phyloP scores from a whole-genome alignment of 805 yeast genomes.

The Candida coquimbonensis region DNA sequence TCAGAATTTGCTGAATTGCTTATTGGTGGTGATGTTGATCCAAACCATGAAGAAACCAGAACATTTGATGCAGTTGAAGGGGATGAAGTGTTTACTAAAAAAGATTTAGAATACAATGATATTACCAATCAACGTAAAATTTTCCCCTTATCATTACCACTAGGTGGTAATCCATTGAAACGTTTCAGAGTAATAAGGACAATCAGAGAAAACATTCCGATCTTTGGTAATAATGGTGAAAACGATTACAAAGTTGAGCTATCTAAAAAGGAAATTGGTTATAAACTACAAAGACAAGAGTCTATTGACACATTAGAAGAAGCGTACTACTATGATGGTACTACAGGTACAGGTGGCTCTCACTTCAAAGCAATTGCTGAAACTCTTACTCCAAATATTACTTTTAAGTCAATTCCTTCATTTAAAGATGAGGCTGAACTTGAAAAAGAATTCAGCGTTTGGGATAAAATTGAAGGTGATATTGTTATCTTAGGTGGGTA shows the following conservation, averaged over 20 bases:
- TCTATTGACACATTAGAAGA: conserved; percentile 60
- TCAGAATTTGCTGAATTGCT: conserved; percentile 9
- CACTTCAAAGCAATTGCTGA: conserved; percentile 64
- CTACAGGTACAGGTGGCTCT: conserved; percentile 55
- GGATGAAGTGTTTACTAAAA: conserved; percentile 13
- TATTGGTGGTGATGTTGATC: conserved; percentile 37
- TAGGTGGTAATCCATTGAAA: conserved; percentile 27
- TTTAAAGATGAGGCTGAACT: conserved; percentile 12
- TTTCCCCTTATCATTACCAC: conserved; percentile 32
- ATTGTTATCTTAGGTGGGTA: conserved; percentile 82
- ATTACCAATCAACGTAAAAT: conserved; percentile 24
- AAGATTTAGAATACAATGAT: conserved; percentile 11
- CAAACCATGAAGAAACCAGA: too few species aligned
- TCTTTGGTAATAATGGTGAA: conserved; percentile 14
- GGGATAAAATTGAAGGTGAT: conserved; percentile 65
- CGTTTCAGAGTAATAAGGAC: conserved; percentile 18
- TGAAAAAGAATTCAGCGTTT: conserved; percentile 34
- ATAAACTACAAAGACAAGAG: conserved; percentile 41
- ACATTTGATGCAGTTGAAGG: too few species aligned
- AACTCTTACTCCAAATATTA: conserved; percentile 45
- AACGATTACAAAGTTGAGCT: conserved; percentile 1
- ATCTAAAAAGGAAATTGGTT: conserved; percentile 22
- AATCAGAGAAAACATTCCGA: conserved; percentile 13
- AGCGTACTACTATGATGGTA: conserved; percentile 43
- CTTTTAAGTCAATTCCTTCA: conserved; percentile 6